Evolutionary conservation across 192 early-diverging fungal genomes (phyloP).

Genomic region (Coemansia sp.): DNA sequence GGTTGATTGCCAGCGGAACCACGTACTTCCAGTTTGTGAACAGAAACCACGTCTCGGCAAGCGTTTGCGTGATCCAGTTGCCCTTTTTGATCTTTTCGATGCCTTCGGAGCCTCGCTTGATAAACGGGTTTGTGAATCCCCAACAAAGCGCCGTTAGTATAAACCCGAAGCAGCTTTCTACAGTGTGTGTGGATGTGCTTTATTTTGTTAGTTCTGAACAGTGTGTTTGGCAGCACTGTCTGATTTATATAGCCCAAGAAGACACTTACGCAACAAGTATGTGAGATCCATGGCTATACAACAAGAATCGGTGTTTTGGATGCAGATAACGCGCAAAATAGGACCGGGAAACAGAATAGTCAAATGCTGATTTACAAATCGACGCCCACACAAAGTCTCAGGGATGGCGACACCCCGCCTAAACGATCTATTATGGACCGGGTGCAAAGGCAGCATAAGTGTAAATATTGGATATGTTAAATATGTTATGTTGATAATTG

Average conservation of each 20-base stretch:
- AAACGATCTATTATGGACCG: neutral
- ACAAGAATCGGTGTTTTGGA: neutral
- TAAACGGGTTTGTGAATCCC: slow-evolving; percentile 97
- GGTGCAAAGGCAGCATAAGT: neutral
- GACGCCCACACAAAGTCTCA: neutral
- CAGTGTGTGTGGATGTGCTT: neutral
- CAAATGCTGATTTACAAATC: neutral
- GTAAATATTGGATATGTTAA: too few species aligned
- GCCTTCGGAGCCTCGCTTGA: slow-evolving; percentile 81
- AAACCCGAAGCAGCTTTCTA: slow-evolving; percentile 53
- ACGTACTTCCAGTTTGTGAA: slow-evolving; percentile 90
- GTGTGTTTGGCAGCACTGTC: neutral
- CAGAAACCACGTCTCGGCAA: slow-evolving; percentile 71
- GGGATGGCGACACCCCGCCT: neutral
- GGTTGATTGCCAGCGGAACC: slow-evolving; percentile 81
- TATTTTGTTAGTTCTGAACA: neutral
- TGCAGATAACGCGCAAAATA: neutral
- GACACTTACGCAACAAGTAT: slow-evolving; percentile 9
- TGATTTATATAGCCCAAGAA: neutral
- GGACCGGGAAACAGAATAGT: neutral
- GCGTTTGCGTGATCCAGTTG: slow-evolving; percentile 58
- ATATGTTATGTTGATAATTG: too few species aligned
- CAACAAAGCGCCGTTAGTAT: slow-evolving; percentile 81
- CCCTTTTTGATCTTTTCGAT: slow-evolving; percentile 68
- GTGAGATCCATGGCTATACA: neutral